Evolutionary conservation across 139 green algal species (phyloP).

Genomic region (Spirogloea muscicola): DNA sequence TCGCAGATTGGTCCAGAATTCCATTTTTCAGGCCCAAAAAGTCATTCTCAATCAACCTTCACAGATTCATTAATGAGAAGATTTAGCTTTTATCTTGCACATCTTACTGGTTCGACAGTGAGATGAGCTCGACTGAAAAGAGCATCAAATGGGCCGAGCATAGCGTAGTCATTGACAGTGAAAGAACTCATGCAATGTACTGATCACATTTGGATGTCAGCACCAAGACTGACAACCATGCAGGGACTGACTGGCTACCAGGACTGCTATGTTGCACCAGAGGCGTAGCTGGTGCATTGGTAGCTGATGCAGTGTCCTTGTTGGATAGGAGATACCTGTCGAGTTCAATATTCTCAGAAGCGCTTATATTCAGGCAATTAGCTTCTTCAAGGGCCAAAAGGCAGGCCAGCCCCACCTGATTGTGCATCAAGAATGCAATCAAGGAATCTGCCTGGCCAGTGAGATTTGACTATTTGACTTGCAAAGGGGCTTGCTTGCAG

Average conservation of each 20-base stretch:
- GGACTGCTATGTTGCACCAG: no score
- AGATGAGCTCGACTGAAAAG: neutral
- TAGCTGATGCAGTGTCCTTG: no score
- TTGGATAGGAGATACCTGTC: no score
- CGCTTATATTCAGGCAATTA: neutral
- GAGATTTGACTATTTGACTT: no score
- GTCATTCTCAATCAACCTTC: slow-evolving; percentile 34
- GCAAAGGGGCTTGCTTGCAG: neutral
- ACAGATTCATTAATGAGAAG: no score
- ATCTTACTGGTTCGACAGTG: neutral
- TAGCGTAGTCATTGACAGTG: neutral
- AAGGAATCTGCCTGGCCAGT: no score
- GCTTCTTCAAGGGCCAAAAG: slow-evolving; percentile 18
- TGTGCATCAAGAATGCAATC: no score
- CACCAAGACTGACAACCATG: neutral
- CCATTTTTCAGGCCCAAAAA: slow-evolving; percentile 39
- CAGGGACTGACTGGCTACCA: no score
- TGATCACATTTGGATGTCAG: neutral
- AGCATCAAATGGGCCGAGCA: neutral
- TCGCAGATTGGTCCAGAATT: slow-evolving; percentile 29
- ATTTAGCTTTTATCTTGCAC: no score
- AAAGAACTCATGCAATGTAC: neutral
- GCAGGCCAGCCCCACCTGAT: slow-evolving; percentile 23
- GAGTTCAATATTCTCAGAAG: slow-evolving; percentile 28
- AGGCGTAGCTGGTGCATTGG: no score